These are phyloP conservation scores for Lepraria neglecta DNA, from an alignment of 495 filamentous ascomycete genomes.

Conservation along the genomic window DNA sequence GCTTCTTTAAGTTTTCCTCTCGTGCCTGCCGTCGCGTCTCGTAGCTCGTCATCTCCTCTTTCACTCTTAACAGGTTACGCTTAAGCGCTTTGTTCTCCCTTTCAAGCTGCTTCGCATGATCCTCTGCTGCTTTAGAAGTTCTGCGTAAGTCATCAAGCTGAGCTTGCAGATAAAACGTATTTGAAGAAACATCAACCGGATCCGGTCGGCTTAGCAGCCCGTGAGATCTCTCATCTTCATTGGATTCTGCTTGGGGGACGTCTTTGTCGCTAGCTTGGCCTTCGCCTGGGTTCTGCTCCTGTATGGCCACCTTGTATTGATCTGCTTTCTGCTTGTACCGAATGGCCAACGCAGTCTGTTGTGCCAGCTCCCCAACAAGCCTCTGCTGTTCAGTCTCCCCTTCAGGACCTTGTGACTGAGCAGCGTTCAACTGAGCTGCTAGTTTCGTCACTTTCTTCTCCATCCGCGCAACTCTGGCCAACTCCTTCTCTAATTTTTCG, in stretches of 20 bases:
- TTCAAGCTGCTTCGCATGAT: conserved; percentile 55
- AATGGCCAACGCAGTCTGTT: conserved; percentile 60
- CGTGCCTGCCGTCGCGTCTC: conserved; percentile 48
- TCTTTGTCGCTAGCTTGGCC: conserved; percentile 38
- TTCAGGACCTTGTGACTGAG: conserved; percentile 16
- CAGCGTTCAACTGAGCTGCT: conserved; percentile 45
- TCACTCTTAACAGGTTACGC: conserved; percentile 46
- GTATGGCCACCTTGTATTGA: conserved; percentile 46
- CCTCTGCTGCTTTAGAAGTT: conserved; percentile 58
- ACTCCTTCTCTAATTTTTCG: conserved; percentile 62
- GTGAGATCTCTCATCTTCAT: not conserved
- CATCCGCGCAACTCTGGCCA: conserved; percentile 48
- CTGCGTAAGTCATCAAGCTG: conserved; percentile 45
- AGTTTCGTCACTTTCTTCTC: conserved; percentile 55
- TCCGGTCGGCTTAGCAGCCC: not conserved
- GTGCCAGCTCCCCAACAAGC: conserved; percentile 53
- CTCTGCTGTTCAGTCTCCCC: conserved; percentile 43
- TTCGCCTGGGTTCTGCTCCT: conserved; percentile 43
- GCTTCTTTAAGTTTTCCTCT: conserved; percentile 45
- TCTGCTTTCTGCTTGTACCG: conserved; percentile 64
- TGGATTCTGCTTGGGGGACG: conserved; percentile 25
- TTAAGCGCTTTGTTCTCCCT: conserved; percentile 51
- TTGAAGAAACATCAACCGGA: not conserved
- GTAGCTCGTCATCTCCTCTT: conserved; percentile 49
- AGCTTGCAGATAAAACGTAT: conserved; percentile 1